Percentiles rank a stretch among this genome's conserved stretches.
These are phyloP conservation scores for Colletotrichum navitas DNA, from an alignment of 2,329 filamentous ascomycete species.

Conservation along the genomic window DNA sequence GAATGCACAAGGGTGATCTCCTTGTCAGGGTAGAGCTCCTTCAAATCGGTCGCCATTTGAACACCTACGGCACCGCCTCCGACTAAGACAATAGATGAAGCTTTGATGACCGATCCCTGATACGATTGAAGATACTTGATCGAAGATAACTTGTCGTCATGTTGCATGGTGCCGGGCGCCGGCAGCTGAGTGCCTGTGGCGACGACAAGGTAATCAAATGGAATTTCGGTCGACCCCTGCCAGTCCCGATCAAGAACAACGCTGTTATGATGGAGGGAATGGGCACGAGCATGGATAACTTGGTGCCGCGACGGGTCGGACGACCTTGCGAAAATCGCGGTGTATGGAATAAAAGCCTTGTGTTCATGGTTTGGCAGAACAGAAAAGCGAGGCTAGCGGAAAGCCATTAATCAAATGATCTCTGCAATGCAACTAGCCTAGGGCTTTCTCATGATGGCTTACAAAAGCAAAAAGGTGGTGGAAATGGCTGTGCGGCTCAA, in stretches of 20 bases:
- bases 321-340: constrained; percentile 10
- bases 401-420: neutral
- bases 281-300: constrained; percentile 25
- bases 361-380: constrained; percentile 57
- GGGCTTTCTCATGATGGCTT: neutral
- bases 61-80: constrained; percentile 65
- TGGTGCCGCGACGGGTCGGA: constrained; percentile 19
- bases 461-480: constrained; percentile 32
- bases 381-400: constrained; percentile 58
- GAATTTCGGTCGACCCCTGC: constrained; percentile 22
- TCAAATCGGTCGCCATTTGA: constrained; percentile 62
- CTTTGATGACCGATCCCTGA: constrained; percentile 46
- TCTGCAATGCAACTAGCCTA: neutral
- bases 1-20: constrained; percentile 63
- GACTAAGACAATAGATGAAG: constrained; percentile 49
- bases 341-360: constrained; percentile 63
- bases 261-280: neutral
- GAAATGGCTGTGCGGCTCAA: constrained; percentile 36
- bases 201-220: constrained; percentile 19
- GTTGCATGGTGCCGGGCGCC: constrained; percentile 20
- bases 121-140: constrained; percentile 48
- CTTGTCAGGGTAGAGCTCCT: constrained; percentile 60
- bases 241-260: constrained; percentile 26
- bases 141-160: constrained; percentile 42
- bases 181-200: constrained; percentile 24